These are phyloP conservation scores for Xylariaceae sp. DNA, from an alignment of 2,329 filamentous ascomycete species.

Conservation along the genomic window DNA sequence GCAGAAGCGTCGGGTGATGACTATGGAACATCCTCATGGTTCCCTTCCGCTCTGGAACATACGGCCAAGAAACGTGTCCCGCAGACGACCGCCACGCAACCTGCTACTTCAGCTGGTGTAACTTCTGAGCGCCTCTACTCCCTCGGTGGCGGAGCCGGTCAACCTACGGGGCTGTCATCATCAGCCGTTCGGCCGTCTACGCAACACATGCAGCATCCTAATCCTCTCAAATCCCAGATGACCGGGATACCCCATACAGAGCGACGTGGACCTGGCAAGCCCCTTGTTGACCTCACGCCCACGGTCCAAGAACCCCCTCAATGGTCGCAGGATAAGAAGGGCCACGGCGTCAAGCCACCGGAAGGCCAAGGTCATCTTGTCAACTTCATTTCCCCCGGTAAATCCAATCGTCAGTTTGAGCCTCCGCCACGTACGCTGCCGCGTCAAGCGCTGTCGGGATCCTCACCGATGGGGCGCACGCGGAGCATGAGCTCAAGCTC, in stretches of 20 bases:
- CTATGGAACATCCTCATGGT: conserved; percentile 32
- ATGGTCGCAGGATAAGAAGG: conserved; percentile 27
- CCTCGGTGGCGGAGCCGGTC: conserved; percentile 17
- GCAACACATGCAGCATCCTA: conserved; percentile 8
- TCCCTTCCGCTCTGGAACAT: conserved; percentile 35
- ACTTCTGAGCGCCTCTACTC: conserved; percentile 20
- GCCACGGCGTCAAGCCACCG: conserved; percentile 31
- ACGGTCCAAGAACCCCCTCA: conserved; percentile 28
- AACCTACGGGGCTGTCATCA: conserved; percentile 7
- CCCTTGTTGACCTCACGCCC: conserved; percentile 28
- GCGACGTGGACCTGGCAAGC: conserved; percentile 26
- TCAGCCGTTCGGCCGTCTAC: conserved; percentile 11
- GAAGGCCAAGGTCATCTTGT: conserved; percentile 30
- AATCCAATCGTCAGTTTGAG: conserved; percentile 11
- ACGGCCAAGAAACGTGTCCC: conserved; percentile 25
- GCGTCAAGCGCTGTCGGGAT: conserved; percentile 19
- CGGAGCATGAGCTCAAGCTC: conserved; percentile 28
- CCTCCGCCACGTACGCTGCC: conserved; percentile 25
- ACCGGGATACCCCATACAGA: conserved; percentile 20
- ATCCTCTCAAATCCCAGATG: conserved; percentile 21
- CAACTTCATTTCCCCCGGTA: conserved; percentile 26
- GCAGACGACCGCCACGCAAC: conserved; percentile 13
- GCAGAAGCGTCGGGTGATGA: conserved; percentile 26
- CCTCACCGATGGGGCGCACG: conserved; percentile 18
- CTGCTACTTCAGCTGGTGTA: conserved; percentile 21